Evolutionary conservation across 2,329 filamentous ascomycete species (phyloP), one percentile per base, ranked within the genome.

Genomic region (Clonostachys rhizophaga): DNA sequence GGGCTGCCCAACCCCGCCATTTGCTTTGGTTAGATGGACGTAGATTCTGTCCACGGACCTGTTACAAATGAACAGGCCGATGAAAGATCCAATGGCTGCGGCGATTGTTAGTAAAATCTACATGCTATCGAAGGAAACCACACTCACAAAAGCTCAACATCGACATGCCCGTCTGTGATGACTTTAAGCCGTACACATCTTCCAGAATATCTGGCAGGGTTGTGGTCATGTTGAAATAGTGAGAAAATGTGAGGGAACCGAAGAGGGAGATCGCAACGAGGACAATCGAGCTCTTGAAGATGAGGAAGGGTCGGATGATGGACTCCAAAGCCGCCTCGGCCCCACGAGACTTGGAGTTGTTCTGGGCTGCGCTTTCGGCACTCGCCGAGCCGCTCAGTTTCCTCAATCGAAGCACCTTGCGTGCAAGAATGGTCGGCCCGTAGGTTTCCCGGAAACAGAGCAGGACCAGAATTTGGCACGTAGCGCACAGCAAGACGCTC

Each of bases 391-490:
- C 17, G 36, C 14, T 18, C 7, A 39, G 36, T 9, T 35, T 17
- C 14, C 17, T 17, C 33, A 39, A 14, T 13, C 20, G 37, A 9
- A 10, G 24, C 24, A 30, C 24, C 9, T 30, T 30, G 14, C 40
- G 44, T 35, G 40, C 39, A 40, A 84, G 60, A 42, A 85, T 80
- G 2, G 71, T 64, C 39, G 81, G 70, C 55, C 75, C 76, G 61
- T 85, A 86, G 12, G 83, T 86, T 64, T 86, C 83, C 6, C 71
- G 63, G 55, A 79, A 81, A 54, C 65, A 72, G 1, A 64, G 63
- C 8, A 83, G 57, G 50, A 83, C 78, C 5, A 72, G 43, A 0
- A 78, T 34, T 58, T 80, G 78, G 51, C 74, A 78, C 2, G 66
- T 51, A 6, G 66, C 58, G 1, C 78, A 74, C 30, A 83, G 55